These are phyloP conservation scores for Aspergillus sp. DNA, from an alignment of 2,329 filamentous ascomycete species.

Conservation along the genomic window DNA sequence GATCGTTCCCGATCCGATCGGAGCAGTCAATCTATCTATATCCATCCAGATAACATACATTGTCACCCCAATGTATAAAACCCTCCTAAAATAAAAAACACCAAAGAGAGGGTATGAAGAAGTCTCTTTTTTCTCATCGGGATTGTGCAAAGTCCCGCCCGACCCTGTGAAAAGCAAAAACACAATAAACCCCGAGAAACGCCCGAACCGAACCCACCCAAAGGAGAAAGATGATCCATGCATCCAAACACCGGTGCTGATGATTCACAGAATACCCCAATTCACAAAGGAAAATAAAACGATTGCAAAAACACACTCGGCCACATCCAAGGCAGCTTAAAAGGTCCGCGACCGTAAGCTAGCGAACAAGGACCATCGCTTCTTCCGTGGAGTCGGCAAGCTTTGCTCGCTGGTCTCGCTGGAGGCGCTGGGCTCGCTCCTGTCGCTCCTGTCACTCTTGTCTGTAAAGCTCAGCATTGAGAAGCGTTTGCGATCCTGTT, in stretches of 20 bases:
- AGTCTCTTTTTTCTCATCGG: neutral
- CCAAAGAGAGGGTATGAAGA: neutral
- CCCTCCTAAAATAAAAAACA: neutral
- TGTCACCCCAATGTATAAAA: no score
- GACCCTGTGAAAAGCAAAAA: neutral
- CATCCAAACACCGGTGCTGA: neutral
- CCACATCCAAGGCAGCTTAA: constrained; percentile 4
- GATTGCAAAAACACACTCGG: neutral
- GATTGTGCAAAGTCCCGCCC: no score
- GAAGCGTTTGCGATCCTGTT: constrained; percentile 4
- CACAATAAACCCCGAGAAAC: neutral
- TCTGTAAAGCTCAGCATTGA: constrained; percentile 6
- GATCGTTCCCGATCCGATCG: neutral
- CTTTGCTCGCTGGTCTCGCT: constrained; percentile 23
- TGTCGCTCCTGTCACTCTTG: constrained; percentile 4
- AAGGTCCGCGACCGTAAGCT: constrained; percentile 25
- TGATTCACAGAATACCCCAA: neutral
- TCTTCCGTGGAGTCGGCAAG: constrained; percentile 25
- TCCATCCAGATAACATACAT: no score
- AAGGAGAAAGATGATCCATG: neutral
- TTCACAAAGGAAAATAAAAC: constrained; percentile 6
- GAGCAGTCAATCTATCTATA: neutral
- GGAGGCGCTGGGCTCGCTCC: constrained; percentile 12
- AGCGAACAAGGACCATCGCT: constrained; percentile 35
- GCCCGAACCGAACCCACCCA: neutral